These are phyloP conservation scores for Trametes coccinea DNA, from an alignment of 768 basidiomycete genomes.

Conservation along the genomic window DNA sequence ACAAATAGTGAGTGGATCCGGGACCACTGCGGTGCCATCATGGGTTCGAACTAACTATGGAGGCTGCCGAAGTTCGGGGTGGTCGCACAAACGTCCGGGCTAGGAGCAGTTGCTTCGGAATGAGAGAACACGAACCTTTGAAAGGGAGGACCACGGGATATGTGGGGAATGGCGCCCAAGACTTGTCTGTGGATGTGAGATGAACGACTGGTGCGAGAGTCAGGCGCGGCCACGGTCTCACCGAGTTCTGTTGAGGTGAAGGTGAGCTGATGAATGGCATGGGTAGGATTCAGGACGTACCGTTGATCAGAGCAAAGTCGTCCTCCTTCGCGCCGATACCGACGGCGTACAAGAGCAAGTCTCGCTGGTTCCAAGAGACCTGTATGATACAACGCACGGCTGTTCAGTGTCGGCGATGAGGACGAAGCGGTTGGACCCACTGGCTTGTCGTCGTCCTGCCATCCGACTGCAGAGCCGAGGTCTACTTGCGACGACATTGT, in stretches of 20 bases:
- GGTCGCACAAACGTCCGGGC: no score
- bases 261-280: not conserved
- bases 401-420: not conserved
- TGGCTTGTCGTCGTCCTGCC: constrained; percentile 49
- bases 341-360: constrained; percentile 74
- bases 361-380: constrained; percentile 86
- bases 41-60: no score
- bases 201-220: not conserved
- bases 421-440: constrained; percentile 38
- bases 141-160: constrained; percentile 79
- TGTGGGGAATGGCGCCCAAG: constrained; percentile 79
- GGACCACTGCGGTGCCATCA: no score
- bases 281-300: constrained; percentile 27
- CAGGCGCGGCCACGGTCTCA: constrained; percentile 11
- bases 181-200: constrained; percentile 45
- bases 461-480: constrained; percentile 68
- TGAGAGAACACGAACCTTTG: constrained; percentile 47
- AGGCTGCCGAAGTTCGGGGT: no score
- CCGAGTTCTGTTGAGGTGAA: constrained; percentile 26
- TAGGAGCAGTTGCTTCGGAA: no score
- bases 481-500: constrained; percentile 54
- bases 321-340: constrained; percentile 81
- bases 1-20: no score
- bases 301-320: constrained; percentile 72
- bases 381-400: constrained; percentile 28